Base-by-base conservation (phyloP, 2,329 filamentous ascomycete genomes). In the Westerdykella aurantiaca region DNA sequence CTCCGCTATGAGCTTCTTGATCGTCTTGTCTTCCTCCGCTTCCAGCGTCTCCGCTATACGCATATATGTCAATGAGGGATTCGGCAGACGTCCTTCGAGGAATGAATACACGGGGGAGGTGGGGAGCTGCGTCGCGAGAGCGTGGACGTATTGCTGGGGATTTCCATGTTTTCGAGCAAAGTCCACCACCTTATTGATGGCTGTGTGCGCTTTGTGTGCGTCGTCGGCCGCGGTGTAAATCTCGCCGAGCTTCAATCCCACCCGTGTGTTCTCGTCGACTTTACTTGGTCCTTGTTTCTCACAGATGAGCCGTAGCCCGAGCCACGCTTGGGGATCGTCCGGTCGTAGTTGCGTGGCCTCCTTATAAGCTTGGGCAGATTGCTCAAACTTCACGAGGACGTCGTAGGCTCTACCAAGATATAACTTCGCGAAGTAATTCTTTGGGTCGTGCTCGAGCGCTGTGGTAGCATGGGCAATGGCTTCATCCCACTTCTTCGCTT, bases 1-100 rank as follows among this genome's bases (percentile, higher is more conserved):
- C 67, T 95, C 89, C 25, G 85, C 88, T 53, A 98, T 94, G 46
- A 95, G 80, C 4, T 80, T 86, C 62, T 95, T 95, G 64, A 96
- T 91, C 25, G 81, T 83, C 61, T 91, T 85, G 61, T 86, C 90
- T 68, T 98, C 93, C 48, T 93, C 87, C 1, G 80, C 73, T 61
- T 97, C 93, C 3, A 87, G 77, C 16, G 95, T 86, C 54, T 93
- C 83, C 12, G 88, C 86, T 43, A 97, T 82, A 29, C 80, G 83
- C 55, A 83, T 83, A 65, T 94, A 95, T 0, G 87, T 94, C 46
- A 82, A 79, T 9, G 83, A 80, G 0, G 93, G 90, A 52, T 86
- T 81, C 2, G 85, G 86, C 3, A 97, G 73, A 3, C 88, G 80
- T 5, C 90, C 91, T 71, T 96, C 88, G 4, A 98, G 78, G 44